A percentile compares a stretch with the other conserved stretches of the same genome.
phyloP scores from a whole-genome alignment of 2,329 filamentous ascomycete species.

The Polytolypa hystricis region DNA sequence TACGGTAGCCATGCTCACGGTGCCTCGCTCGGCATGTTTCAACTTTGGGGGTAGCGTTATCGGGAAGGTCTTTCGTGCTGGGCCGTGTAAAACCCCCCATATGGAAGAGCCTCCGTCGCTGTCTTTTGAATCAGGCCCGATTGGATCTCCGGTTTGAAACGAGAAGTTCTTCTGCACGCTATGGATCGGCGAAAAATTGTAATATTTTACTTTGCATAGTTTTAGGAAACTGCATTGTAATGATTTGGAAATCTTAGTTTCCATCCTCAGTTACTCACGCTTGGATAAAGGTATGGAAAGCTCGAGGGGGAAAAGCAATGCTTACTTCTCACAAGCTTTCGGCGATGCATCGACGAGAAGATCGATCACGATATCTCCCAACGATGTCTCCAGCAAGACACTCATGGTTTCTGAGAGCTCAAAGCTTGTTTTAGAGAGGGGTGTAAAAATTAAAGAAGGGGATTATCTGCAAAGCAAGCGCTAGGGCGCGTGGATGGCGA shows the following conservation, averaged over 20 bases:
- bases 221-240: conserved; percentile 68
- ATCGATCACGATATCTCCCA: conserved; percentile 90
- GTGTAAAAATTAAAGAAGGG: no score
- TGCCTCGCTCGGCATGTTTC: conserved; percentile 80
- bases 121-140: conserved; percentile 70
- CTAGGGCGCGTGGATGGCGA: no score
- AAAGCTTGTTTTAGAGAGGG: no score
- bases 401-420: conserved; percentile 58
- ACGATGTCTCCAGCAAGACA: conserved; percentile 83
- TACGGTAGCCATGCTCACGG: conserved; percentile 94
- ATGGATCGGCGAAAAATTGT: conserved; percentile 91
- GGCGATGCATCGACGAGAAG: conserved; percentile 80
- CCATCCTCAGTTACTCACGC: conserved; percentile 42
- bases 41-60: conserved; percentile 78
- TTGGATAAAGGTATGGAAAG: conserved; percentile 17
- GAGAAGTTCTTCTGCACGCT: conserved; percentile 91
- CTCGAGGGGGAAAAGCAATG: conserved; percentile 14
- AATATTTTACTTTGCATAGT: conserved; percentile 98
- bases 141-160: conserved; percentile 89
- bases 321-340: conserved; percentile 89
- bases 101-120: conserved; percentile 91
- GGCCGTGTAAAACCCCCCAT: conserved; percentile 69
- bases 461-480: no score
- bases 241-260: conserved; percentile 39
- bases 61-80: conserved; percentile 63